Evolutionary conservation across 805 yeast genomes (phyloP).

Genomic region (Cyberlindnera mrakii): DNA sequence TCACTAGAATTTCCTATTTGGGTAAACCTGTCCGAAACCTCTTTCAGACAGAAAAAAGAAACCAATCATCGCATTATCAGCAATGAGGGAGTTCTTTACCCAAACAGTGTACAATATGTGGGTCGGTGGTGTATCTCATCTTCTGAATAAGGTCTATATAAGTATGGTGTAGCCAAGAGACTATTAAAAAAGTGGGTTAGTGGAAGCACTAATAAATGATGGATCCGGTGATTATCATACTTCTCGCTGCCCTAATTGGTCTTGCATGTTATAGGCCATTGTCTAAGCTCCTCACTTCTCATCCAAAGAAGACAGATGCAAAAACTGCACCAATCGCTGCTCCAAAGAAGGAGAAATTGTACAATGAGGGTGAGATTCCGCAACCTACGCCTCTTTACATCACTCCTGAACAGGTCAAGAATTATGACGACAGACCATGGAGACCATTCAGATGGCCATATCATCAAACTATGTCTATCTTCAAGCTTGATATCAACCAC

Average conservation of each 20-base stretch:
- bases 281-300: conserved; percentile 3
- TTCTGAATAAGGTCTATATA: too few relatives aligned
- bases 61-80: neutral
- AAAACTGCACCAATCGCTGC: neutral
- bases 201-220: conserved; percentile 2
- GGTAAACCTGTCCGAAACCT: neutral
- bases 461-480: conserved; percentile 74
- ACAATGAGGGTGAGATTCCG: conserved; percentile 13
- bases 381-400: conserved; percentile 52
- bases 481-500: conserved; percentile 63
- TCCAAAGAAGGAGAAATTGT: conserved; percentile 7
- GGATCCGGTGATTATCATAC: conserved; percentile 8
- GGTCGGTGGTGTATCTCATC: too few relatives aligned
- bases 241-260: conserved; percentile 6
- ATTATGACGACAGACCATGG: conserved; percentile 74
- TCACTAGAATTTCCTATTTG: conserved; percentile 1
- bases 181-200: neutral
- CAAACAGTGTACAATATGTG: neutral
- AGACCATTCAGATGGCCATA: conserved; percentile 78
- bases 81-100: conserved; percentile 1
- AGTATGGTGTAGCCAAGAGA: too few relatives aligned
- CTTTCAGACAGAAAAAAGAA: too few relatives aligned
- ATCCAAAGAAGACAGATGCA: neutral
- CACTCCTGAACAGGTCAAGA: conserved; percentile 60
- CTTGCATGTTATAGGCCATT: conserved; percentile 9